Conservation (phyloP, 805 yeast genomes). For the Komagataella kurtzmanii region DNA sequence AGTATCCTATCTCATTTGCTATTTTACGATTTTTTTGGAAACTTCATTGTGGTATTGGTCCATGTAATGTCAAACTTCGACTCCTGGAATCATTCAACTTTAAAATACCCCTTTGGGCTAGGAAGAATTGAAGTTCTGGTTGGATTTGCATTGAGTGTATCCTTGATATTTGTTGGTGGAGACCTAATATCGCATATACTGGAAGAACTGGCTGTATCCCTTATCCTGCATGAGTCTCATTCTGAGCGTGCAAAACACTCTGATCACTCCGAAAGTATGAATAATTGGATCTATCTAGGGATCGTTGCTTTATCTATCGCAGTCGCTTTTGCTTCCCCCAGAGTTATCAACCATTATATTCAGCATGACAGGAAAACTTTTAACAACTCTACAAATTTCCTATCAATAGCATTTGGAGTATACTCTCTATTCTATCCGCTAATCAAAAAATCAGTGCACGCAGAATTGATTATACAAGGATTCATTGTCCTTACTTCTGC, state of each 20-base stretch:
- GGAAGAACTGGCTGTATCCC: conserved; percentile 50
- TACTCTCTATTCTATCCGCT: not conserved
- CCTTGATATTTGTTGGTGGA: conserved; percentile 81
- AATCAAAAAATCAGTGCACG: not conserved
- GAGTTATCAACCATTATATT: not conserved
- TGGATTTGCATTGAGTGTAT: conserved; percentile 77
- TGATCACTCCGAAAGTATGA: not conserved
- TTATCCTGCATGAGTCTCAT: conserved; percentile 20
- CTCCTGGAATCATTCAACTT: conserved; percentile 75
- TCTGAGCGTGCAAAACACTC: conserved; percentile 4
- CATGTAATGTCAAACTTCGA: conserved; percentile 83
- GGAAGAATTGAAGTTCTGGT: conserved; percentile 83
- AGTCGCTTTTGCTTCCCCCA: not conserved
- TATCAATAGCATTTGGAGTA: not conserved
- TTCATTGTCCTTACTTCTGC: not conserved
- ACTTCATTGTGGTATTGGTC: conserved; percentile 53
- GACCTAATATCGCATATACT: conserved; percentile 79
- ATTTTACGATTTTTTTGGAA: conserved; percentile 77
- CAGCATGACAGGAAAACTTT: not conserved
- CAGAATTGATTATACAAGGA: not conserved
- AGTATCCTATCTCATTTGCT: conserved; percentile 77
- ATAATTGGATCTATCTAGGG: not conserved
- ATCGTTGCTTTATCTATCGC: not conserved
- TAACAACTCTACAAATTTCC: not conserved
- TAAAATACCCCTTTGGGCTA: conserved; percentile 83